Base-by-base conservation (phyloP, 1,139 yeast genomes). In the Lodderomyces oxycetoniae region DNA sequence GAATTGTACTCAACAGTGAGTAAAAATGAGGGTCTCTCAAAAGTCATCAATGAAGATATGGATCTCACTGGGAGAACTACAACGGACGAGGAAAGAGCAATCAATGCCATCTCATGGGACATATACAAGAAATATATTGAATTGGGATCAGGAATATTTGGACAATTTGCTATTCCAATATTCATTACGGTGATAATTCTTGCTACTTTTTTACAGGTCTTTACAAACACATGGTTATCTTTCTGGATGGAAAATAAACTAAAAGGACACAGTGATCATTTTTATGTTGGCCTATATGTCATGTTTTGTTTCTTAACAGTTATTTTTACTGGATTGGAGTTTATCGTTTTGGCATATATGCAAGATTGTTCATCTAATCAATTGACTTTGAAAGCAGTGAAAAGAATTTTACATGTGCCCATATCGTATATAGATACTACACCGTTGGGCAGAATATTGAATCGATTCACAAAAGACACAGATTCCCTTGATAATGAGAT, bases 401-500 rank as follows among this genome's bases (percentile, higher is more conserved):
- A 49, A 19, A 60, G 49, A 35, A 50, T 67, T 12, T 57, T 67
- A 42, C 71, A 64, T 46, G 64, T 67, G 1, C 73, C 73, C 31
- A 65, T 67, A 72, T 53, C 63, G 32, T 67, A 57, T 45, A 57
- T 67, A 53, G 74, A 67, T 48, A 59, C 70, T 11, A 67, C 61
- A 32, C 74, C 74, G 5, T 49, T 66, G 47, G 74, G 73, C 14
- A 56, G 73, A 51, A 59, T 68, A 23, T 56, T 68, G 48, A 67
- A 67, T 50, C 52, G 89, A 82, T 37, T 95, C 44, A 66, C 72
- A 6, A 67, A 64, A 44, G 74, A 68, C 46, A 67, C 73, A 7
- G 74, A 68, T 46, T 57, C 68, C 7, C 60, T 68, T 44, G 74
- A 67, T 46, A 67, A 67, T 43, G 73, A 66, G 46, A 57, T 67